These are phyloP conservation scores for Haplographium delicatum DNA, from an alignment of 495 filamentous ascomycete genomes.

Conservation along the genomic window DNA sequence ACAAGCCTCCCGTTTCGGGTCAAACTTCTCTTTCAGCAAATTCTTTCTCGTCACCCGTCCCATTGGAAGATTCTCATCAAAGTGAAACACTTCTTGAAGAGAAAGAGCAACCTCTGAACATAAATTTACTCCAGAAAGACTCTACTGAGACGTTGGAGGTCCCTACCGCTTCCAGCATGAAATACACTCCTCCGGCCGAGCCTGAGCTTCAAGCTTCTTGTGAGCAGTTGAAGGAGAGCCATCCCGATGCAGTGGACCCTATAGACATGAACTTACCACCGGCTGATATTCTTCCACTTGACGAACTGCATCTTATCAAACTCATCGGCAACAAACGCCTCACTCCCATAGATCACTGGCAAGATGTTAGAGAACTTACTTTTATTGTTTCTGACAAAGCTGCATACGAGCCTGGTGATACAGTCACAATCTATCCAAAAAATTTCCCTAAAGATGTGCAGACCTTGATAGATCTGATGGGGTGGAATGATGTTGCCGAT, in stretches of 20 bases:
- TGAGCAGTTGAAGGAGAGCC: constrained; percentile 14
- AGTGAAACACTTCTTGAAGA: no score
- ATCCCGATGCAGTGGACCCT: background rate
- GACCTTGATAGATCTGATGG: constrained; percentile 66
- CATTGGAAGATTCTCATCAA: background rate
- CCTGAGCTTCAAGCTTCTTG: constrained; percentile 1
- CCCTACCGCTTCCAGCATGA: no score
- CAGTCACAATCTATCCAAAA: constrained; percentile 76
- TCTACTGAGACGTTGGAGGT: no score
- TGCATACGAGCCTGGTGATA: constrained; percentile 63
- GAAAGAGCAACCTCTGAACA: no score
- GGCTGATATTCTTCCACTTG: constrained; percentile 50
- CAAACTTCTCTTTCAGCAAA: background rate
- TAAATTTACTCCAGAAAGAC: no score
- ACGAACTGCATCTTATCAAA: constrained; percentile 36
- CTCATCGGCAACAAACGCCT: constrained; percentile 60
- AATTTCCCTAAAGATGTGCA: constrained; percentile 78
- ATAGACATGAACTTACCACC: constrained; percentile 16
- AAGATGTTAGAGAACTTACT: constrained; percentile 81
- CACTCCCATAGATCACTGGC: constrained; percentile 76
- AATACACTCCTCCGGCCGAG: background rate
- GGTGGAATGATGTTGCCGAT: constrained; percentile 70
- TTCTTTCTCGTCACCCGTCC: background rate
- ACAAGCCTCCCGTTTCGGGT: background rate
- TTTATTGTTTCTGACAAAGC: constrained; percentile 45